Evolutionary conservation across 176 grass and related monocot genomes (phyloP).

Genomic region (Eragrostis curvula): DNA sequence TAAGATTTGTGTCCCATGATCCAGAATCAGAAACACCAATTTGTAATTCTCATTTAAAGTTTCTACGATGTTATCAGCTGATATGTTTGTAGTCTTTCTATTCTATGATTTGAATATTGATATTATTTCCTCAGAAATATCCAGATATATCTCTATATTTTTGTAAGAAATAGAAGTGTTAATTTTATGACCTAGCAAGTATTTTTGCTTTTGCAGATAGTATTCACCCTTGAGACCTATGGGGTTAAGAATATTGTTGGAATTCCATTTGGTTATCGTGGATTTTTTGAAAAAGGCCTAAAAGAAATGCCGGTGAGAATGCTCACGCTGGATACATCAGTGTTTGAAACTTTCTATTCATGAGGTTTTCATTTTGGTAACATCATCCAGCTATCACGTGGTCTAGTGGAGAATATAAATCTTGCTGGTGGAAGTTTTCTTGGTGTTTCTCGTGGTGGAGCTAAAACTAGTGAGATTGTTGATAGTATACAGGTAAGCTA

Average conservation of each 20-base stretch:
- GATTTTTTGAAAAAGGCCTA: constrained; percentile 88
- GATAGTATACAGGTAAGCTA: constrained; percentile 83
- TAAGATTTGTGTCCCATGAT: constrained; percentile 14
- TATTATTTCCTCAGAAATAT: constrained; percentile 3
- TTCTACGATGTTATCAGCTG: neutral
- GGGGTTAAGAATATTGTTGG: constrained; percentile 94
- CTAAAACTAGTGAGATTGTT: constrained; percentile 82
- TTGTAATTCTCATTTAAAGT: constrained; percentile 17
- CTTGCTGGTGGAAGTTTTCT: constrained; percentile 93
- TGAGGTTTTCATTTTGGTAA: constrained; percentile 16
- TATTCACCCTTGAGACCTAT: constrained; percentile 91
- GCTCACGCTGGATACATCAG: neutral
- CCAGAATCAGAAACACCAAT: neutral
- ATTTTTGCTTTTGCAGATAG: constrained; percentile 68
- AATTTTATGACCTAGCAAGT: constrained; percentile 14
- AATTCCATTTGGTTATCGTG: constrained; percentile 88
- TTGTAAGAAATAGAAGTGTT: neutral
- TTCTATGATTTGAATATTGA: constrained; percentile 16
- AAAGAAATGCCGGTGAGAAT: constrained; percentile 81
- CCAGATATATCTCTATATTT: neutral
- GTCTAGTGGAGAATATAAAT: constrained; percentile 94
- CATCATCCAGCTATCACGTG: constrained; percentile 75
- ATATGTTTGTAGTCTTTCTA: neutral
- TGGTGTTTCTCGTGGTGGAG: constrained; percentile 90
- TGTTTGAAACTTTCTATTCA: constrained; percentile 23